A percentile compares a stretch with the other conserved stretches of the same genome.
phyloP scores from a whole-genome alignment of 1,139 yeast species.

The Debaryomyces fabryi region DNA sequence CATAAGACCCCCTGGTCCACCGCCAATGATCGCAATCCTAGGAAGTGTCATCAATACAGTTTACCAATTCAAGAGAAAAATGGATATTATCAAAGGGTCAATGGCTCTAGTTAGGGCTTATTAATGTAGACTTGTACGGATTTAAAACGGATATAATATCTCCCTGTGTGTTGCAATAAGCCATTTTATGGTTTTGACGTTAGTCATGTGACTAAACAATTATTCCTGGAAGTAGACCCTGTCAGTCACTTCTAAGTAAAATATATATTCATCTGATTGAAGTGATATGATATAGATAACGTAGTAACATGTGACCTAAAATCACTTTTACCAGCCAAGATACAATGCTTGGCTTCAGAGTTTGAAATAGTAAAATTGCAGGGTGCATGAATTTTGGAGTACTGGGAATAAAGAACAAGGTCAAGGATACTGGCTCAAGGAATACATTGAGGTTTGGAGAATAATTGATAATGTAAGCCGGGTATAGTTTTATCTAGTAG shows the following conservation, averaged over 20 bases:
- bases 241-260: not conserved
- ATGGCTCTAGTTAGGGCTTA: not conserved
- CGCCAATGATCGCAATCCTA: not conserved
- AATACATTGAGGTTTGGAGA: too few species aligned
- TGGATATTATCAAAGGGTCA: not conserved
- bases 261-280: too few species aligned
- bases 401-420: too few species aligned
- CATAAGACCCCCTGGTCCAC: constrained; percentile 1
- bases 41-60: not conserved
- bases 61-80: not conserved
- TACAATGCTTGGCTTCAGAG: not conserved
- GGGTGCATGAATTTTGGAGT: too few species aligned
- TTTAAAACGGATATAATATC: not conserved
- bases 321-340: too few species aligned
- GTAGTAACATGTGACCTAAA: too few species aligned
- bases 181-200: not conserved
- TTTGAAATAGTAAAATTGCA: too few species aligned
- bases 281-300: too few species aligned
- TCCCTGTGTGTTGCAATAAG: not conserved
- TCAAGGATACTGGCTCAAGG: too few species aligned
- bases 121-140: not conserved
- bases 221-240: not conserved
- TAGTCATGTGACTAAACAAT: not conserved
- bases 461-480: too few species aligned
- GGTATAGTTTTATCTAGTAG: too few species aligned